Conservation (phyloP, 345 rosid species). For the Bruguiera sexangula region DNA sequence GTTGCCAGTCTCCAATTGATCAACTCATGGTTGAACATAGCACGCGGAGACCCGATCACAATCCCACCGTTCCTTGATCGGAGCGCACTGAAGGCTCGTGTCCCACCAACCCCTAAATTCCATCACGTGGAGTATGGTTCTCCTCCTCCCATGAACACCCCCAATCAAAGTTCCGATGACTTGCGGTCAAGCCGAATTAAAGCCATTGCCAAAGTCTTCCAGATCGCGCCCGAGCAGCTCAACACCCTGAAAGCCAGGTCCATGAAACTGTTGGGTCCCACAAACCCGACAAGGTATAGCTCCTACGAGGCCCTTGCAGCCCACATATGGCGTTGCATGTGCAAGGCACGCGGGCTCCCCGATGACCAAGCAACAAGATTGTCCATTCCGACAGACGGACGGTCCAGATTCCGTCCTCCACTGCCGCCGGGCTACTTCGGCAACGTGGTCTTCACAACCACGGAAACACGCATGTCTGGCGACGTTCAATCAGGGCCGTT, state of each 20-base stretch:
- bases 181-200: not conserved
- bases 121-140: conserved; percentile 27
- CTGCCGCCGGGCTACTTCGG: conserved; percentile 44
- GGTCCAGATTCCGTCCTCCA: conserved; percentile 38
- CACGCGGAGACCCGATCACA: conserved; percentile 18
- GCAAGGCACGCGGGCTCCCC: conserved; percentile 20
- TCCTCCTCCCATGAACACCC: conserved; percentile 13
- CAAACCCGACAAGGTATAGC: not conserved
- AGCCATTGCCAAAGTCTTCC: conserved; percentile 3
- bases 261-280: not conserved
- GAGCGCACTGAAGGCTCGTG: conserved; percentile 5
- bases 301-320: conserved; percentile 19
- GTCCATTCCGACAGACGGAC: conserved; percentile 28
- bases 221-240: conserved; percentile 22
- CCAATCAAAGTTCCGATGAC: not conserved
- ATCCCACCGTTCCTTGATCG: conserved; percentile 18
- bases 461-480: conserved; percentile 10
- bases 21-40: conserved; percentile 26
- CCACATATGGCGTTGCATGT: conserved; percentile 33
- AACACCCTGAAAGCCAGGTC: conserved; percentile 17
- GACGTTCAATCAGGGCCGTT: conserved; percentile 33
- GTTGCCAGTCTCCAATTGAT: conserved; percentile 11
- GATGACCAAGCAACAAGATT: conserved; percentile 25
- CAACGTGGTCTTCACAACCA: conserved; percentile 33
- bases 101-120: conserved; percentile 17